These are phyloP conservation scores for Stropharia rugosoannulata DNA, from an alignment of 768 basidiomycete genomes.

Conservation along the genomic window DNA sequence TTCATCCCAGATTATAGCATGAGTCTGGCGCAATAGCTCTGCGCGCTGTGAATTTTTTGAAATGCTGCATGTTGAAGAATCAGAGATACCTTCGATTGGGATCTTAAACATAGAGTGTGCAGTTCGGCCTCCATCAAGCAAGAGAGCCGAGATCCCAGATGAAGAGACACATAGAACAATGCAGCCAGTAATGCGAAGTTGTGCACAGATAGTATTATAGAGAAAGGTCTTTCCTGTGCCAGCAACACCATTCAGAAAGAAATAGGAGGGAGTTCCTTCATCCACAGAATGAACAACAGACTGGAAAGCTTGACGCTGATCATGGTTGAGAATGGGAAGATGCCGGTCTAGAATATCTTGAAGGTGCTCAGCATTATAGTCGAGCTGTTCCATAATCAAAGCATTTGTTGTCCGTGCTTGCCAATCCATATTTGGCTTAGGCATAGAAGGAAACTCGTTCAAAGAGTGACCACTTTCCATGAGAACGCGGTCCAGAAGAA, in stretches of 20 bases:
- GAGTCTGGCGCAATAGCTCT: conserved; percentile 27
- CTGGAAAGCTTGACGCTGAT: conserved; percentile 27
- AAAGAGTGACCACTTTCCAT: conserved; percentile 22
- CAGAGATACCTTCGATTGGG: conserved; percentile 30
- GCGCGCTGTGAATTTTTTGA: conserved; percentile 26
- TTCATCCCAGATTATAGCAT: conserved; percentile 45
- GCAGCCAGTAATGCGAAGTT: conserved; percentile 20
- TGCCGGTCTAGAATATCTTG: neutral
- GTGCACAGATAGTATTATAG: conserved; percentile 31
- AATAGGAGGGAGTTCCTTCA: no score
- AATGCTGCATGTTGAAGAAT: conserved; percentile 26
- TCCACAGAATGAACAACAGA: conserved; percentile 22
- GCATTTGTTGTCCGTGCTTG: conserved; percentile 15
- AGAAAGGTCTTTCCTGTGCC: conserved; percentile 48
- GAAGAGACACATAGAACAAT: conserved; percentile 50
- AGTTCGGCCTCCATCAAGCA: conserved; percentile 43
- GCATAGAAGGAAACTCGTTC: conserved; percentile 30
- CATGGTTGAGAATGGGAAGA: conserved; percentile 20
- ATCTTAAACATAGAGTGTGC: conserved; percentile 49
- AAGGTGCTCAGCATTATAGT: conserved; percentile 21
- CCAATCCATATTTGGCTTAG: conserved; percentile 30
- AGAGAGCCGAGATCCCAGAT: conserved; percentile 46
- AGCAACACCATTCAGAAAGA: conserved; percentile 42
- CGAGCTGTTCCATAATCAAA: conserved; percentile 30
- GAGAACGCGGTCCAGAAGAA: conserved; percentile 25